Percentiles rank a stretch among this genome's conserved stretches.
Evolutionary conservation across 164 flowering plant species (phyloP).

Genomic region (Magnolia kwangsiensis): DNA sequence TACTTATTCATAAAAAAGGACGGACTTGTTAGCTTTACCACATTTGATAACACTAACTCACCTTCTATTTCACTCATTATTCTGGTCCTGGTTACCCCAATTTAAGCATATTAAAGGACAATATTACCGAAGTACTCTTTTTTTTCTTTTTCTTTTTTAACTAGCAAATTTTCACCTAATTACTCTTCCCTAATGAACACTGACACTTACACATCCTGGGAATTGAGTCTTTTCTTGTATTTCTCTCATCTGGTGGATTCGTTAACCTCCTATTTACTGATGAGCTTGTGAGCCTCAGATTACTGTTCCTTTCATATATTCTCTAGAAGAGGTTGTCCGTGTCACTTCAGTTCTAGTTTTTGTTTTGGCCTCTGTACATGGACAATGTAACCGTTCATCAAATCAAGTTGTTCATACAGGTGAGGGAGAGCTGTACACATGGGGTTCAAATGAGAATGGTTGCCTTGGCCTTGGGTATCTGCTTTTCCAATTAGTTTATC

Average conservation of each 20-base stretch:
- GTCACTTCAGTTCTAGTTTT: neutral
- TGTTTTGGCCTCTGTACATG: neutral
- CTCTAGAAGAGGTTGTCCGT: neutral
- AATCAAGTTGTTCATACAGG: constrained; percentile 32
- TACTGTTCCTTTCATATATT: neutral
- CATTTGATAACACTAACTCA: too few relatives aligned
- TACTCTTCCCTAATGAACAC: too few relatives aligned
- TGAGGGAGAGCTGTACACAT: constrained; percentile 74
- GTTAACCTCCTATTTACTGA: neutral
- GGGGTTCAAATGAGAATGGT: constrained; percentile 99
- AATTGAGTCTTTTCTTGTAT: too few relatives aligned
- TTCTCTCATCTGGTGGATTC: too few relatives aligned
- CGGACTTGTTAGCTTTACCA: too few relatives aligned
- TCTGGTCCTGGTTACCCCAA: neutral
- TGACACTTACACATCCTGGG: too few relatives aligned
- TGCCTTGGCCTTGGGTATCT: constrained; percentile 95
- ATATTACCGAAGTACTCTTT: neutral
- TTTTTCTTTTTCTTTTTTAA: too few relatives aligned
- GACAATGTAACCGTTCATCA: constrained; percentile 1
- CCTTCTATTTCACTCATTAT: neutral
- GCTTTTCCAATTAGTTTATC: constrained; percentile 4
- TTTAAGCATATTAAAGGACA: neutral
- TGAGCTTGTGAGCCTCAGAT: neutral
- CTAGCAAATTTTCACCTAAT: too few relatives aligned
- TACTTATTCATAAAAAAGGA: too few relatives aligned